Conservation (phyloP, 2,329 filamentous ascomycete genomes). For the Nakataea oryzae region DNA sequence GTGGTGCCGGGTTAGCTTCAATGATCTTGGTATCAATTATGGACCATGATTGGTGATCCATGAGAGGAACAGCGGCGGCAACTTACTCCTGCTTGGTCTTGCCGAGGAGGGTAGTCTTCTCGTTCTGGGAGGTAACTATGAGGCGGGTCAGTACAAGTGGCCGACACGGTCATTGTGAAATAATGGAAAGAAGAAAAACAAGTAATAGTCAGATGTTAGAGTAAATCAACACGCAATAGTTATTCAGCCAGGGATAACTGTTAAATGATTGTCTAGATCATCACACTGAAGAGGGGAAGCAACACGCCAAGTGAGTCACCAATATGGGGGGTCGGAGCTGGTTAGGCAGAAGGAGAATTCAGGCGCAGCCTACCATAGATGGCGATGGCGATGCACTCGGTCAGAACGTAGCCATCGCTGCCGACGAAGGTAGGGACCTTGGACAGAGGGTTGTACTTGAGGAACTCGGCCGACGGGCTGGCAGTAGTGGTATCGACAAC, state of each 20-base stretch:
- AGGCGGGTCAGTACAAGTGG: slow-evolving; percentile 3
- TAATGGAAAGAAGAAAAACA: slow-evolving; percentile 11
- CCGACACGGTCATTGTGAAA: no score
- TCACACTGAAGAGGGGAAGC: slow-evolving; percentile 31
- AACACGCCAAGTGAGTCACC: slow-evolving; percentile 1
- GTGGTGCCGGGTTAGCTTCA: background rate
- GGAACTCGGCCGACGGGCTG: slow-evolving; percentile 65
- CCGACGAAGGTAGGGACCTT: slow-evolving; percentile 92
- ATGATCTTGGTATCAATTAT: background rate
- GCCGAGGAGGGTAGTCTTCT: slow-evolving; percentile 98
- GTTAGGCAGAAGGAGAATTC: slow-evolving; percentile 9
- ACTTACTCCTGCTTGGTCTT: slow-evolving; percentile 98
- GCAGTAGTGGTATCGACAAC: slow-evolving; percentile 60
- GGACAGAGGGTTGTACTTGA: slow-evolving; percentile 75
- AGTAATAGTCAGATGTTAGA: slow-evolving; percentile 66
- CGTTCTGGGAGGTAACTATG: slow-evolving; percentile 95
- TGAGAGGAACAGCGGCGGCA: background rate
- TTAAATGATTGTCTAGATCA: slow-evolving; percentile 65
- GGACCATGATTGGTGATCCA: background rate
- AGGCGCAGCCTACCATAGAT: slow-evolving; percentile 78
- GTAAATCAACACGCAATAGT: slow-evolving; percentile 71
- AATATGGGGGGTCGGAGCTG: slow-evolving; percentile 7
- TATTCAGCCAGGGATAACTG: slow-evolving; percentile 99
- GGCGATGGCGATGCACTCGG: slow-evolving; percentile 87
- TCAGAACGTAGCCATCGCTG: slow-evolving; percentile 80